These are phyloP conservation scores for Hygrophoropsis aurantiaca DNA, from an alignment of 768 basidiomycete genomes.

Conservation along the genomic window DNA sequence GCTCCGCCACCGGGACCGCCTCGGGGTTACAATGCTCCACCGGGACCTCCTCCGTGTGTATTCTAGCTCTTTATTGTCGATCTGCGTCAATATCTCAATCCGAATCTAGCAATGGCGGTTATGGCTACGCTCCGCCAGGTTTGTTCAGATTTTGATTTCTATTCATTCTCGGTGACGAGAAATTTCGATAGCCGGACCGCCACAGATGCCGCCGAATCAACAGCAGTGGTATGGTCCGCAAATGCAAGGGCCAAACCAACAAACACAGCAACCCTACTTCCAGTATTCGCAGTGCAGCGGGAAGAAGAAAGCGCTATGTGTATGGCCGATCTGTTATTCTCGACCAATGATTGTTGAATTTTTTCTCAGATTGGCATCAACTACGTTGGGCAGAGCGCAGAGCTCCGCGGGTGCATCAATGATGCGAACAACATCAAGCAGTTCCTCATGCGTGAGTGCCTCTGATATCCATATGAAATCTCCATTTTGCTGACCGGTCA, in stretches of 20 bases:
- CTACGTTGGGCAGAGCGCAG: slow-evolving; percentile 67
- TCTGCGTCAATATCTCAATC: slow-evolving; percentile 8
- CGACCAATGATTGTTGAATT: neutral
- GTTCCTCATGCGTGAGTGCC: slow-evolving; percentile 70
- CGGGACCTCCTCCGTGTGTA: slow-evolving; percentile 11
- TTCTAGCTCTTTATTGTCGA: neutral
- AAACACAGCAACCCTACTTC: slow-evolving; percentile 62
- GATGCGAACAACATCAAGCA: slow-evolving; percentile 79
- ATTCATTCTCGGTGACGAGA: neutral
- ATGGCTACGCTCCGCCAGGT: slow-evolving; percentile 7
- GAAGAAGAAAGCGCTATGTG: slow-evolving; percentile 84
- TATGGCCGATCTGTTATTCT: slow-evolving; percentile 36
- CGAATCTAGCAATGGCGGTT: neutral
- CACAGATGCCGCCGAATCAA: slow-evolving; percentile 53
- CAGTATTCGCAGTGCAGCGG: slow-evolving; percentile 90
- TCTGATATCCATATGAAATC: neutral
- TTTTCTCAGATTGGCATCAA: slow-evolving; percentile 81
- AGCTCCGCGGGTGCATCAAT: slow-evolving; percentile 86
- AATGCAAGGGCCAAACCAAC: slow-evolving; percentile 43
- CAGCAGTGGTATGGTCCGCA: slow-evolving; percentile 67
- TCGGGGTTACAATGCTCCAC: slow-evolving; percentile 18
- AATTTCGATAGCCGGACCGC: slow-evolving; percentile 31
- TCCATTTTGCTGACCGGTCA: neutral
- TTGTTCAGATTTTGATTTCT: neutral
- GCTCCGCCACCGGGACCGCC: slow-evolving; percentile 7